Evolutionary conservation across 192 early-diverging fungal genomes (phyloP), one percentile per base, ranked within the genome.

Genomic region (Geranomyces michiganensis): DNA sequence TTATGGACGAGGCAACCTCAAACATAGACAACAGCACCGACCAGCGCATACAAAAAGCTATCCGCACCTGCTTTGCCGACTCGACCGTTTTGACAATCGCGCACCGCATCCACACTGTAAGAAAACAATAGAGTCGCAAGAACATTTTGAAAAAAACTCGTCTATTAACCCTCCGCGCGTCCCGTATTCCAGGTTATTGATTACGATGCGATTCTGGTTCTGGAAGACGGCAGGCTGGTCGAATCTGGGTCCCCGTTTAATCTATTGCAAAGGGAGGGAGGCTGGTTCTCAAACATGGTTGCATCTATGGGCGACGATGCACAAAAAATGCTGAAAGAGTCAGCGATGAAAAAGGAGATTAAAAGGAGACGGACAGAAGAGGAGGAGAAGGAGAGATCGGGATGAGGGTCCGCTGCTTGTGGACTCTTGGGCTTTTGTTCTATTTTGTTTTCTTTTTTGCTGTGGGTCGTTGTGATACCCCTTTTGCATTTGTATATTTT

Each of bases 81-180:
- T 67, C 76, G 9, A 88, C 85, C 10, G 82, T 85, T 0, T 53
- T 87, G 4, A 82, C 82, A 0, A 81, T 88, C 30, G 84, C 85
- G 1, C 85, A 88, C 59, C 72, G 83, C 13, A 27, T 80, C 13
- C n/a, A 76, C 24, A 82, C 85, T 29, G 24, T n/a, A n/a, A n/a
- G n/a, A n/a, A n/a, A n/a, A n/a, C n/a, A n/a, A n/a, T n/a, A n/a
- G n/a, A n/a, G n/a, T n/a, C n/a, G n/a, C n/a, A n/a, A n/a, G n/a
- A n/a, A n/a, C n/a, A n/a, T n/a, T n/a, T n/a, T n/a, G n/a, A n/a
- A n/a, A n/a, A n/a, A n/a, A n/a, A n/a, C n/a, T n/a, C n/a, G n/a
- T n/a, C n/a, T n/a, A n/a, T n/a, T n/a, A n/a, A n/a, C n/a, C n/a
- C n/a, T n/a, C n/a, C n/a, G n/a, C n/a, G n/a, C n/a, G n/a, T n/a